Evolutionary conservation across 2,329 filamentous ascomycete genomes (phyloP).

Genomic region (Arthrobotrys conoides): DNA sequence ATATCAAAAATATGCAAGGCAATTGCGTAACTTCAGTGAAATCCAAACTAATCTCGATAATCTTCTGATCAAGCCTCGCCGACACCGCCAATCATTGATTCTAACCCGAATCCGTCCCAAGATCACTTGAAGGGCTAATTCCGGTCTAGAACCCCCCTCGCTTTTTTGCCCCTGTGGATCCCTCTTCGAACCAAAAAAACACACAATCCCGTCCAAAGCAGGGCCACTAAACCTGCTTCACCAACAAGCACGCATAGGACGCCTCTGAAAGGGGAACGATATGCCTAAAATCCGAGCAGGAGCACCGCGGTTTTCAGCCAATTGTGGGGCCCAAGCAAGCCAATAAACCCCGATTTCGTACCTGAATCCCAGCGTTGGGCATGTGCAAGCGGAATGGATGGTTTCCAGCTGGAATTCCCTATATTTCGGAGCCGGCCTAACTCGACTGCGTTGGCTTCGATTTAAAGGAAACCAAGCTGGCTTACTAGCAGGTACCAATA

Average conservation of each 20-base stretch:
- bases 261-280: conserved; percentile 45
- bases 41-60: conserved; percentile 25
- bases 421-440: background rate
- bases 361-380: conserved; percentile 49
- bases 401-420: conserved; percentile 18
- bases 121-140: conserved; percentile 16
- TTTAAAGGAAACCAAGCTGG: conserved; percentile 20
- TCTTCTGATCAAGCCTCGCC: conserved; percentile 29
- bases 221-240: conserved; percentile 17
- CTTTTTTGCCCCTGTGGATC: conserved; percentile 43
- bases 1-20: conserved; percentile 19
- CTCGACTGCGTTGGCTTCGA: conserved; percentile 7
- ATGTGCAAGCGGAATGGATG: conserved; percentile 47
- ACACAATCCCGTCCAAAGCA: conserved; percentile 11
- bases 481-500: background rate
- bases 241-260: conserved; percentile 37
- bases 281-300: conserved; percentile 42
- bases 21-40: conserved; percentile 24
- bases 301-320: conserved; percentile 26
- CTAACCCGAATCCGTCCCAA: conserved; percentile 7
- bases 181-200: conserved; percentile 25
- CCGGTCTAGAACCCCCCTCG: conserved; percentile 17
- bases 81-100: conserved; percentile 23
- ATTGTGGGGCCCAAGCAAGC: conserved; percentile 32
- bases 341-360: conserved; percentile 48